A percentile compares a stretch with the other conserved stretches of the same genome.
Conservation (phyloP, 352 stramenopile species). For the Pythium guiyangense region DNA sequence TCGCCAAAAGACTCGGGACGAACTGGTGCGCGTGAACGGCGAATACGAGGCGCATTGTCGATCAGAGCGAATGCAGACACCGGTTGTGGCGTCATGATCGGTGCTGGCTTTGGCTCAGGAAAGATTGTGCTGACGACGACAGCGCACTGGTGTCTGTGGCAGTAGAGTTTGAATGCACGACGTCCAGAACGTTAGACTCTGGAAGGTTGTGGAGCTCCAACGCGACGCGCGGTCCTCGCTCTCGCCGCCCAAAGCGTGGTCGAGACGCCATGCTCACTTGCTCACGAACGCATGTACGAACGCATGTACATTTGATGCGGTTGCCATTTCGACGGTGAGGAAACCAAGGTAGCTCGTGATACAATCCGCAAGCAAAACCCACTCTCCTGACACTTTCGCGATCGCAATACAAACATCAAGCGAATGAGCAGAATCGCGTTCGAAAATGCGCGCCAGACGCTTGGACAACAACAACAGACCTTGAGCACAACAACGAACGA, state of each 20-base stretch:
- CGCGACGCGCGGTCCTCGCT: constrained; percentile 3
- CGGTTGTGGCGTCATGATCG: not conserved
- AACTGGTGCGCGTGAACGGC: too few species aligned
- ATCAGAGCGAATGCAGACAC: too few species aligned
- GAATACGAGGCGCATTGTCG: too few species aligned
- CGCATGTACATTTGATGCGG: too few species aligned
- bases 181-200: constrained; percentile 9
- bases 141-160: not conserved
- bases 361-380: not conserved
- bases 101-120: not conserved
- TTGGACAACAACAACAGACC: too few species aligned
- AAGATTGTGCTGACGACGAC: not conserved
- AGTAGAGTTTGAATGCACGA: not conserved
- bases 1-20: too few species aligned
- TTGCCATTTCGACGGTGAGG: not conserved
- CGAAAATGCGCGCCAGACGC: not conserved
- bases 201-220: constrained; percentile 13
- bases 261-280: constrained; percentile 11
- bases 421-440: not conserved
- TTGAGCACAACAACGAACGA: not conserved
- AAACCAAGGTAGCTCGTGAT: not conserved
- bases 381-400: not conserved
- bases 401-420: not conserved
- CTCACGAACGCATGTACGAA: too few species aligned
- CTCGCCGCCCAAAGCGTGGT: constrained; percentile 12